Evolutionary conservation across 768 basidiomycete genomes (phyloP), one percentile per base, ranked within the genome.

Genomic region (Coprinellus aureogranulatus): DNA sequence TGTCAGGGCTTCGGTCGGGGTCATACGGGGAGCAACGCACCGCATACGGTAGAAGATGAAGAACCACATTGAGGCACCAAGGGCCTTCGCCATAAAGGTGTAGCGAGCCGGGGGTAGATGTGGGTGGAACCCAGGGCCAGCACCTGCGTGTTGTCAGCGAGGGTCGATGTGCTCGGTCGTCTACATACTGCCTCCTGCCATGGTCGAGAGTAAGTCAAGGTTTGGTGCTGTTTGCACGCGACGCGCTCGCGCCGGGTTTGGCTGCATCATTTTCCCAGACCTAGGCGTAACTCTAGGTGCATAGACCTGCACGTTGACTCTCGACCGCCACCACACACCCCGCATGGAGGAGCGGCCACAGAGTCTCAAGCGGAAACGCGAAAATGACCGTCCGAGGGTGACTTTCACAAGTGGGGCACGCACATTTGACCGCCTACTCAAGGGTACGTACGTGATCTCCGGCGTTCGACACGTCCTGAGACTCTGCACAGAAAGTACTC

Each of bases 21-120:
- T 44, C 46, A 48, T 44, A 18, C 16, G 25, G n/a, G 45, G 25
- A 22, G 23, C 25, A 47, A 79, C 89, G 67, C 66, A 96, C 94
- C 93, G 81, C 62, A 90, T 89, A 56, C 94, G 87, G 75, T 95
- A 97, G 79, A 97, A 96, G 70, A 97, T 94, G 79, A 94, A 97
- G 84, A 96, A 96, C 94, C 94, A 97, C 94, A 97, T 96, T 25
- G 86, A 83, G 31, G 94, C 94, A 49, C 94, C 94, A 45, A 97
- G 77, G 59, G 84, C 86, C 73, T 94, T 94, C 26, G 89, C 83
- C 28, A 95, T 79, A 70, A 92, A 85, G 58, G 81, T 83, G 72
- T 94, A 86, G 66, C 79, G 83, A 65, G 84, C 79, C 12, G 88
- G 85, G 9, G 93, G 91, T 27, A 94, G 79, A 69, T 94, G 94